phyloP scores from a whole-genome alignment of 768 basidiomycete genomes.

The Naganishia kalamii region DNA sequence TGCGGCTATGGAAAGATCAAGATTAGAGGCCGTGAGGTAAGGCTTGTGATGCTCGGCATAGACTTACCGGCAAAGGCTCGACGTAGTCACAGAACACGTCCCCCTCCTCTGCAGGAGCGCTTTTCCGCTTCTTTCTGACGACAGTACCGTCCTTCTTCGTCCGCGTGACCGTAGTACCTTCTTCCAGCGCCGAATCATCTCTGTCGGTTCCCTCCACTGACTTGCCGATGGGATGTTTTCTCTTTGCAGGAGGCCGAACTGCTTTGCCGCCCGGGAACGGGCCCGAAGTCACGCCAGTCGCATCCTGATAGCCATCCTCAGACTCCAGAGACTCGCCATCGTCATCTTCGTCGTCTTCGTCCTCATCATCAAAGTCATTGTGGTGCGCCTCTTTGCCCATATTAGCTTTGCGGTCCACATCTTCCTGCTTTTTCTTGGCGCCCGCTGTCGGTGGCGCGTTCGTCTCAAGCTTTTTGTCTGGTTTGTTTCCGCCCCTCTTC shows the following conservation, averaged over 20 bases:
- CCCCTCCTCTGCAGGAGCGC: slow-evolving; percentile 22
- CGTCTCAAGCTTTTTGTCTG: slow-evolving; percentile 15
- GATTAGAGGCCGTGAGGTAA: not conserved
- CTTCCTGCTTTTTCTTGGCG: not conserved
- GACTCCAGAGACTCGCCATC: slow-evolving; percentile 6
- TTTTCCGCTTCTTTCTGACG: slow-evolving; percentile 19
- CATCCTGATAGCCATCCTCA: slow-evolving; percentile 12
- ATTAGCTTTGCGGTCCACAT: not conserved
- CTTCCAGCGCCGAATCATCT: not conserved
- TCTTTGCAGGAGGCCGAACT: slow-evolving; percentile 8
- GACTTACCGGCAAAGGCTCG: slow-evolving; percentile 23
- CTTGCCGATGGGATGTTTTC: not conserved
- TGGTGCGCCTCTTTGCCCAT: not conserved
- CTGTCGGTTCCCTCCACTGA: not conserved
- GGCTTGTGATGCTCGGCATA: not conserved
- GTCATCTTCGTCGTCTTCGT: slow-evolving; percentile 9
- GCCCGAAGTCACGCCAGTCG: not conserved
- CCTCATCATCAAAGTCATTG: not conserved
- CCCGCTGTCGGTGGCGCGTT: not conserved
- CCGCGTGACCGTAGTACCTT: not conserved
- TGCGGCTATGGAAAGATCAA: slow-evolving; percentile 10
- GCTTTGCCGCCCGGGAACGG: slow-evolving; percentile 15
- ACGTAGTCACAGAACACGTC: slow-evolving; percentile 26
- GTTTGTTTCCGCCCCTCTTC: not conserved
- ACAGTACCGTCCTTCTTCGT: slow-evolving; percentile 10